phyloP scores from a whole-genome alignment of 129 eudicot genomes.

The Logfia minima region DNA sequence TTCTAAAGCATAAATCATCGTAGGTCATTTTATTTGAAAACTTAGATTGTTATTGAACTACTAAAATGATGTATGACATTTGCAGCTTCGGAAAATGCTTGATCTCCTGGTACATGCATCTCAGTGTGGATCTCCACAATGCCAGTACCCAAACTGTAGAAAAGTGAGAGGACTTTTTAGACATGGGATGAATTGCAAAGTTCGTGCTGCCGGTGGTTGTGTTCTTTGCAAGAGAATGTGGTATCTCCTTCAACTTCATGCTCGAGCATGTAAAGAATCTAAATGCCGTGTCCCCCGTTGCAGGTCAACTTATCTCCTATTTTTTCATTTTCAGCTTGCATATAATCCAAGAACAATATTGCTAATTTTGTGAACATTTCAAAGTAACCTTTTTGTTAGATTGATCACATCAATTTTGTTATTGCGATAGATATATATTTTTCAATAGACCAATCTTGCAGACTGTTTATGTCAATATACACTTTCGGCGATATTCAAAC shows the following conservation, averaged over 20 bases:
- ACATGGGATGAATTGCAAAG: conserved; percentile 74
- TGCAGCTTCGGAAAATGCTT: conserved; percentile 94
- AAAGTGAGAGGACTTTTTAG: conserved; percentile 96
- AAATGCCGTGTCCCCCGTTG: conserved; percentile 83
- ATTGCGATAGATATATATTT: neutral
- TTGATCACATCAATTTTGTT: neutral
- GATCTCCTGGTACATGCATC: conserved; percentile 95
- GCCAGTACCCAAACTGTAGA: conserved; percentile 84
- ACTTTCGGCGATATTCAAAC: neutral
- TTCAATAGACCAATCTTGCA: neutral
- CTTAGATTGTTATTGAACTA: too few species aligned
- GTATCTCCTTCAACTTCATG: conserved; percentile 93
- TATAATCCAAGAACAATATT: too few species aligned
- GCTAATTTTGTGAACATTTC: too few species aligned
- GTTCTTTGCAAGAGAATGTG: conserved; percentile 86
- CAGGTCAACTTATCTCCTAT: conserved; percentile 48
- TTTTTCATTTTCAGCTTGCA: neutral
- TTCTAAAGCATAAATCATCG: too few species aligned
- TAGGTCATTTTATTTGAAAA: too few species aligned
- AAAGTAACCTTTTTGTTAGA: neutral
- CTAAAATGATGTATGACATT: neutral
- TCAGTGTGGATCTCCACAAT: conserved; percentile 77
- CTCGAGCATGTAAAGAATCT: conserved; percentile 90
- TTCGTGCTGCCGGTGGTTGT: conserved; percentile 86
- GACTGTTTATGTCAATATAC: neutral